These are phyloP conservation scores for Sporothrix variecibatus DNA, from an alignment of 2,329 filamentous ascomycete genomes.

Conservation along the genomic window DNA sequence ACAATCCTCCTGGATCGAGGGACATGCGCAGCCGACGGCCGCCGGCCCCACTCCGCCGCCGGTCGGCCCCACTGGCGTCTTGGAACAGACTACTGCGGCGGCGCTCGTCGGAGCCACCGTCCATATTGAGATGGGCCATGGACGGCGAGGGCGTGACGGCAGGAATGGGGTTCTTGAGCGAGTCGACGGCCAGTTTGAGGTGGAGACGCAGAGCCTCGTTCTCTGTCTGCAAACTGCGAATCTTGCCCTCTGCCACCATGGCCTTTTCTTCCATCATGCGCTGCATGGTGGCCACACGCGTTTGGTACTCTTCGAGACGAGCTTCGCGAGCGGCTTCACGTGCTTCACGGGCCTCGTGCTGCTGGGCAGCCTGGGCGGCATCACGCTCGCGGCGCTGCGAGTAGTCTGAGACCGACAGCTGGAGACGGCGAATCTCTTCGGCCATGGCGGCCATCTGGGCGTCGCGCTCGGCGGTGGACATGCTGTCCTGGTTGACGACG, in stretches of 20 bases:
- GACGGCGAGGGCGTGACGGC: constrained; percentile 45
- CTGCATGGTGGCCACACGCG: constrained; percentile 85
- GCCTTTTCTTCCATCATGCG: constrained; percentile 93
- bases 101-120: not conserved
- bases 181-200: constrained; percentile 80
- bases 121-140: constrained; percentile 15
- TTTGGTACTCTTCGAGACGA: constrained; percentile 91
- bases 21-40: constrained; percentile 27
- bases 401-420: constrained; percentile 70
- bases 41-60: constrained; percentile 17
- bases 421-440: constrained; percentile 85
- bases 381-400: constrained; percentile 71
- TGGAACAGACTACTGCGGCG: constrained; percentile 24
- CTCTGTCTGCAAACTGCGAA: constrained; percentile 82
- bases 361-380: constrained; percentile 44
- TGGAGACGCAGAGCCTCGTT: constrained; percentile 89
- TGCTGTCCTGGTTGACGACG: constrained; percentile 91
- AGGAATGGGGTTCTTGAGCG: constrained; percentile 89
- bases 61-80: constrained; percentile 28
- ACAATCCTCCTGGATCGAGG: constrained; percentile 21
- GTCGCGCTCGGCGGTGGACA: constrained; percentile 89
- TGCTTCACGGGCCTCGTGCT: constrained; percentile 67
- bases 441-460: constrained; percentile 93
- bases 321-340: constrained; percentile 65
- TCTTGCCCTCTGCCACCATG: constrained; percentile 90